phyloP scores from a whole-genome alignment of 768 basidiomycete species.

The Phylloporus sp. region DNA sequence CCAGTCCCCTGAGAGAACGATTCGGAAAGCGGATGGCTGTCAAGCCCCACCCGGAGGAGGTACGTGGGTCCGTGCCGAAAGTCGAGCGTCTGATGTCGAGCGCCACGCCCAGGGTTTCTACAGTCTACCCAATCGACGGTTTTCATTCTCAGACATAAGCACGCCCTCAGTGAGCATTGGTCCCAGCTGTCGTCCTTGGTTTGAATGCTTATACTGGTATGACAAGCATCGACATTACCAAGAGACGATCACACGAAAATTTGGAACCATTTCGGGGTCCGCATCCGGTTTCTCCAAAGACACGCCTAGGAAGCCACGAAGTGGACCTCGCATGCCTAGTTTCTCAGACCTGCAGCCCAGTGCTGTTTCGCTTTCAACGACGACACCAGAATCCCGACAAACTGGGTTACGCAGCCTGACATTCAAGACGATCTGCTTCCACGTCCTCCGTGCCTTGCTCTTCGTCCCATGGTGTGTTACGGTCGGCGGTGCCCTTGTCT shows the following conservation, averaged over 20 bases:
- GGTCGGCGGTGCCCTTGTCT: slow-evolving; percentile 32
- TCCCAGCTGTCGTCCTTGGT: not conserved
- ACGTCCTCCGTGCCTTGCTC: slow-evolving; percentile 15
- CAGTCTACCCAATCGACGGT: slow-evolving; percentile 28
- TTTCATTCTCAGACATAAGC: slow-evolving; percentile 25
- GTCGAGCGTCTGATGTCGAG: not conserved
- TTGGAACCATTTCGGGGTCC: slow-evolving; percentile 27
- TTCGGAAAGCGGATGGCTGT: slow-evolving; percentile 29
- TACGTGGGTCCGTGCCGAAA: slow-evolving; percentile 7
- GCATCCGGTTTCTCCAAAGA: slow-evolving; percentile 5
- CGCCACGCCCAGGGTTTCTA: slow-evolving; percentile 19
- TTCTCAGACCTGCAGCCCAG: slow-evolving; percentile 1
- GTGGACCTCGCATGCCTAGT: slow-evolving; percentile 11
- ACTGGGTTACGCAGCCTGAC: not conserved
- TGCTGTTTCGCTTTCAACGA: not conserved
- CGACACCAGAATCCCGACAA: not conserved
- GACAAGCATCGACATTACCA: not conserved
- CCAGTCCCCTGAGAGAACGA: slow-evolving; percentile 28
- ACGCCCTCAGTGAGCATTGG: slow-evolving; percentile 12
- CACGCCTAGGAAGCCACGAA: slow-evolving; percentile 7
- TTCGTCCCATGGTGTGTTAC: slow-evolving; percentile 36
- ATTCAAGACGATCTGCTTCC: not conserved
- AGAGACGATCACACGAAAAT: slow-evolving; percentile 15
- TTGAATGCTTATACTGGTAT: not conserved
- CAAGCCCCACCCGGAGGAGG: slow-evolving; percentile 24